phyloP scores from a whole-genome alignment of 306 rosid species.

The Clitoria ternatea region DNA sequence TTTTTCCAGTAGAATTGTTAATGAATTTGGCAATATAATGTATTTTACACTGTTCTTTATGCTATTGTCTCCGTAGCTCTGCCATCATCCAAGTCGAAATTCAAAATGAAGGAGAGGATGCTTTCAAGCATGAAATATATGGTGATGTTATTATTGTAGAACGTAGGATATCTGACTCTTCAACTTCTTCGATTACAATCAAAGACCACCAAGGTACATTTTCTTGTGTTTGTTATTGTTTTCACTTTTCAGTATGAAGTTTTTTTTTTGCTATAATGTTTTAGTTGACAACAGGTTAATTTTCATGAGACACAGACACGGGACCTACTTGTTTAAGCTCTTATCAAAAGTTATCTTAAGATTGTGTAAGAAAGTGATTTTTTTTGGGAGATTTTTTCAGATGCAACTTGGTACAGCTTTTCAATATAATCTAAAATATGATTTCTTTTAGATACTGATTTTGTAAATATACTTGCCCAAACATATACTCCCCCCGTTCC shows the following conservation, averaged over 20 bases:
- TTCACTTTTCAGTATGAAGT: not conserved
- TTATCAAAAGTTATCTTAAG: not conserved
- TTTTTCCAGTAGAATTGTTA: not conserved
- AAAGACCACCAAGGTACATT: constrained; percentile 70
- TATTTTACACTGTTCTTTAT: constrained; percentile 11
- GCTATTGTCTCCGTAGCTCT: constrained; percentile 41
- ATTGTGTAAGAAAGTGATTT: not conserved
- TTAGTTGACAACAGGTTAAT: not conserved
- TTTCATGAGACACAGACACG: not conserved
- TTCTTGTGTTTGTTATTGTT: not conserved
- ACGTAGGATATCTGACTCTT: constrained; percentile 65
- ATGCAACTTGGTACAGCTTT: too few relatives aligned
- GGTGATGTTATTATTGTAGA: constrained; percentile 68
- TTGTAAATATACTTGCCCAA: too few relatives aligned
- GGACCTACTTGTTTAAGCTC: not conserved
- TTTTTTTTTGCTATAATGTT: not conserved
- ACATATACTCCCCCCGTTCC: too few relatives aligned
- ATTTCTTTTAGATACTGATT: too few relatives aligned
- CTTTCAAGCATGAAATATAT: constrained; percentile 73
- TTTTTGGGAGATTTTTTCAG: too few relatives aligned
- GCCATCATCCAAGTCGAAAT: constrained; percentile 75
- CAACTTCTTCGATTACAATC: constrained; percentile 49
- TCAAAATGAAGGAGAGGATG: constrained; percentile 83
- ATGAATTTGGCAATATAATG: not conserved
- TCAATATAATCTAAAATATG: too few relatives aligned